phyloP scores from a whole-genome alignment of 1,284 basidiomycete species.

The Ganoderma meredithae region DNA sequence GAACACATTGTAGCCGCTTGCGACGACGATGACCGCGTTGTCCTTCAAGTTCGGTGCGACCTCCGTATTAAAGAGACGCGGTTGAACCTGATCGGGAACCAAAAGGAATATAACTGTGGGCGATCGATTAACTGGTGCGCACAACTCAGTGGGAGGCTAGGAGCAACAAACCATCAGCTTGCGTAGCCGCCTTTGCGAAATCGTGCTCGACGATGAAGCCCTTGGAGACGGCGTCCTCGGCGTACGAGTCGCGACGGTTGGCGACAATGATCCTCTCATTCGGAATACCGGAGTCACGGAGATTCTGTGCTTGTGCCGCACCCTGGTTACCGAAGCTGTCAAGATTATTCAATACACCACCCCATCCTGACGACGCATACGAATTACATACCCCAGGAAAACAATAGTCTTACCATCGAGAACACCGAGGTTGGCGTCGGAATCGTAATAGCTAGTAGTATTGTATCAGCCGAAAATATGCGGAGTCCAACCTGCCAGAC shows the following conservation, averaged over 20 bases:
- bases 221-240: conserved; percentile 61
- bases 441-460: conserved; percentile 61
- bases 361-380: background rate
- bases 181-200: conserved; percentile 61
- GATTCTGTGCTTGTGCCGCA: conserved; percentile 70
- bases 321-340: conserved; percentile 71
- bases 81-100: conserved; percentile 70
- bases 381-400: conserved; percentile 59
- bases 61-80: conserved; percentile 63
- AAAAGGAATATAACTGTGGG: conserved; percentile 63
- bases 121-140: background rate
- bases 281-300: conserved; percentile 68
- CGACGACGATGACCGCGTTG: conserved; percentile 59
- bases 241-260: conserved; percentile 64
- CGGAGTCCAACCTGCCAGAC: background rate
- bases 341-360: background rate
- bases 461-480: conserved; percentile 17
- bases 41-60: conserved; percentile 60
- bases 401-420: conserved; percentile 62
- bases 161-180: conserved; percentile 56
- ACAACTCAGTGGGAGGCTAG: background rate
- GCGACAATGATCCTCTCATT: conserved; percentile 68
- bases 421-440: conserved; percentile 59
- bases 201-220: conserved; percentile 65
- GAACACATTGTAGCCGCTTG: conserved; percentile 72